phyloP scores from a whole-genome alignment of 129 eudicot genomes.

The Flaveria linearis region DNA sequence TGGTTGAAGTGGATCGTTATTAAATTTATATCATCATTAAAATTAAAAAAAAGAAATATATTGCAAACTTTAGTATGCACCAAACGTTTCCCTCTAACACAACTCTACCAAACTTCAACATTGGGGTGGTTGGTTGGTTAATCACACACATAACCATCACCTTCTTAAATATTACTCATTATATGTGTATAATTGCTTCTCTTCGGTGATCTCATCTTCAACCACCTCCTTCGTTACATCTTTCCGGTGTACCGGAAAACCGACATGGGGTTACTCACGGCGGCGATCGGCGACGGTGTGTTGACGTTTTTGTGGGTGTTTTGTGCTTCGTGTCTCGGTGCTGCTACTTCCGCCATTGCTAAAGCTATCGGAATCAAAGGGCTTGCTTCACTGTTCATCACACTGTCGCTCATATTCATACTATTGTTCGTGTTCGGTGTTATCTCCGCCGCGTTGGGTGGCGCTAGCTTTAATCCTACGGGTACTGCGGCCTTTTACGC shows the following conservation, averaged over 20 bases:
- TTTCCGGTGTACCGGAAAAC: slow-evolving; percentile 25
- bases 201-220: background rate
- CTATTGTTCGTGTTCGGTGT: slow-evolving; percentile 54
- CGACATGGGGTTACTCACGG: slow-evolving; percentile 50
- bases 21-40: too few relatives aligned
- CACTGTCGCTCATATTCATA: slow-evolving; percentile 44
- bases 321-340: slow-evolving; percentile 50
- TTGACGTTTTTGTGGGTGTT: slow-evolving; percentile 63
- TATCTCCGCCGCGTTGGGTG: slow-evolving; percentile 52
- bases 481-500: slow-evolving; percentile 80
- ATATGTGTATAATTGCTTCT: background rate
- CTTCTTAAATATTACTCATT: background rate
- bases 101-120: slow-evolving; percentile 19
- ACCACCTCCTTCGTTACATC: background rate
- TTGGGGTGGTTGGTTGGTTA: slow-evolving; percentile 10
- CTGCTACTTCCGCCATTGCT: slow-evolving; percentile 44
- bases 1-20: too few relatives aligned
- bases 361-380: slow-evolving; percentile 43
- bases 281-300: slow-evolving; percentile 48
- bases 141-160: slow-evolving; percentile 27
- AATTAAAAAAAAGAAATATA: background rate
- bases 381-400: slow-evolving; percentile 39
- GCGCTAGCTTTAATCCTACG: slow-evolving; percentile 84
- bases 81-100: slow-evolving; percentile 23
- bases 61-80: background rate